phyloP scores from a whole-genome alignment of 2,329 filamentous ascomycete genomes.

The Neopestalotiopsis sp. region DNA sequence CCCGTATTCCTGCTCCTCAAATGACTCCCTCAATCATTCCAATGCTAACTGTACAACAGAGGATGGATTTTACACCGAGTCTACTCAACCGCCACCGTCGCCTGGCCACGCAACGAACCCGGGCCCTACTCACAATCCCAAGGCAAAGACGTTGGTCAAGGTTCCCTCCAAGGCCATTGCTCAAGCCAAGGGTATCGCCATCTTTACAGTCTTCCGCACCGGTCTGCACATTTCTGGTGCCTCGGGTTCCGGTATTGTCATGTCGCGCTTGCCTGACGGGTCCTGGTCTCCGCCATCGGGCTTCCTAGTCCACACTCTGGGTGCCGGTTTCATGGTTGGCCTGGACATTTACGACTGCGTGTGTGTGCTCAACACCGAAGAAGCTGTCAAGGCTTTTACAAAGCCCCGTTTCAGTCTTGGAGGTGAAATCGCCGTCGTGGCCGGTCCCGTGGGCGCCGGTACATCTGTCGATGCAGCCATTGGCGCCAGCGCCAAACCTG shows the following conservation, averaged over 20 bases:
- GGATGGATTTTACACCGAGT: constrained; percentile 57
- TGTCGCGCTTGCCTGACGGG: constrained; percentile 67
- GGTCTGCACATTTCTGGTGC: constrained; percentile 71
- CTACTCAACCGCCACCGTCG: constrained; percentile 29
- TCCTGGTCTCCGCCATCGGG: constrained; percentile 82
- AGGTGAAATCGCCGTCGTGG: constrained; percentile 77
- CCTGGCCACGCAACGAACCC: constrained; percentile 32
- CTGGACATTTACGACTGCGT: constrained; percentile 91
- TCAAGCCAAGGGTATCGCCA: constrained; percentile 71
- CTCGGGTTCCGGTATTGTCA: constrained; percentile 69
- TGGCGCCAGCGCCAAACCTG: constrained; percentile 52
- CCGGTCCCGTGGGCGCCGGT: constrained; percentile 73
- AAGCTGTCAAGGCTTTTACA: constrained; percentile 79
- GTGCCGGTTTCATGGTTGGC: constrained; percentile 80
- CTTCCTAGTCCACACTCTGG: constrained; percentile 81
- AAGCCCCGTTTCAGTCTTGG: constrained; percentile 78
- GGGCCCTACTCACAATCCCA: constrained; percentile 36
- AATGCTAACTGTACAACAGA: constrained; percentile 41
- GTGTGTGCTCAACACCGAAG: constrained; percentile 80
- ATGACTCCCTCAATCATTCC: not conserved
- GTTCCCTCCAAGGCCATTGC: constrained; percentile 66
- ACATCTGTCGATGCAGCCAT: constrained; percentile 74
- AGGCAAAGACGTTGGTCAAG: constrained; percentile 55
- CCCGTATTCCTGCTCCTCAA: too few relatives aligned
- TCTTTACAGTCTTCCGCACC: constrained; percentile 74